Conservation (phyloP, 495 filamentous ascomycete species). For the Aspergillus cristatus region DNA sequence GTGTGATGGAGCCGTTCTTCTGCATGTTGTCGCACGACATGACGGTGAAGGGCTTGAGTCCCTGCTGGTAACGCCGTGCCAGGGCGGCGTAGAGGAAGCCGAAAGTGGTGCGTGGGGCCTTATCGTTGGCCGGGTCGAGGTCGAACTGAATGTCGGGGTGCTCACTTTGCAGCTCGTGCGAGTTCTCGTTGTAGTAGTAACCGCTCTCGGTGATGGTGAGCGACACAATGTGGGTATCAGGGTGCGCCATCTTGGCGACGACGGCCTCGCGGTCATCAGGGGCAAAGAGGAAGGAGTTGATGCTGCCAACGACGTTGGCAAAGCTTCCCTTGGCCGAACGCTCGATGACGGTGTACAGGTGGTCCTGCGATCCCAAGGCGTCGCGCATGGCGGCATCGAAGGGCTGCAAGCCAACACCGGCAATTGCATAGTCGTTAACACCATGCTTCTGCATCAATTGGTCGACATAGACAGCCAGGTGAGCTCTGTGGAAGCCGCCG, state of each 20-base stretch:
- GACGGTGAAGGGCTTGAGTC: constrained; percentile 39
- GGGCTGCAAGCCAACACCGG: constrained; percentile 38
- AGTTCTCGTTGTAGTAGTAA: constrained; percentile 45
- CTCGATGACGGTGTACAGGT: constrained; percentile 41
- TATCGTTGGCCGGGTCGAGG: constrained; percentile 31
- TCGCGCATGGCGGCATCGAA: constrained; percentile 39
- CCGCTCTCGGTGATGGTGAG: constrained; percentile 44
- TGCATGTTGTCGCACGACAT: constrained; percentile 46
- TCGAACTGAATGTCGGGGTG: constrained; percentile 40
- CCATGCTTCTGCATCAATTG: constrained; percentile 38
- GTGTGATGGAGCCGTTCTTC: constrained; percentile 41
- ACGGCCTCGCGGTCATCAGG: constrained; percentile 38
- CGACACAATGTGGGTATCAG: constrained; percentile 41
- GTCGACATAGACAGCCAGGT: constrained; percentile 40
- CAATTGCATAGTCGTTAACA: constrained; percentile 34
- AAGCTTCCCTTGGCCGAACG: constrained; percentile 36
- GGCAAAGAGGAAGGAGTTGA: constrained; percentile 41
- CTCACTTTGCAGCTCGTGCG: constrained; percentile 36
- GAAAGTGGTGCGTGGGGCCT: constrained; percentile 33
- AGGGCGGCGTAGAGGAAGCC: constrained; percentile 41
- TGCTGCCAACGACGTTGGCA: constrained; percentile 37
- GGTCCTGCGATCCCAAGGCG: constrained; percentile 31
- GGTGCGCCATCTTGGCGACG: constrained; percentile 41
- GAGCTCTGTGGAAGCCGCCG: constrained; percentile 41
- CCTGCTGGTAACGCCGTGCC: constrained; percentile 27